Base-by-base conservation (phyloP, 768 basidiomycete species). In the Lactarius quietus region DNA sequence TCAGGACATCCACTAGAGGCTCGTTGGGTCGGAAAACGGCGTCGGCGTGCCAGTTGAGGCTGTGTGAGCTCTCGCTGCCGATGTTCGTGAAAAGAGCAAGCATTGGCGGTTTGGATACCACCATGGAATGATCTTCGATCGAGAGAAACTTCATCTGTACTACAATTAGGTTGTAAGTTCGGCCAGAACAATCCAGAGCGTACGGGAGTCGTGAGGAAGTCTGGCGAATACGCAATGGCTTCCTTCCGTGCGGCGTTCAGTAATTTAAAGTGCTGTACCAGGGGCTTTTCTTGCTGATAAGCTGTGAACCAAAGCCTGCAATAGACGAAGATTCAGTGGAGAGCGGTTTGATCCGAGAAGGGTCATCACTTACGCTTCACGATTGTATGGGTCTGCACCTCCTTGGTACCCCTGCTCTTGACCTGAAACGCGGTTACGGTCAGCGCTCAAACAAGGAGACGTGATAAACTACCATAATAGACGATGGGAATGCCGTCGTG, bases 291-390 rank as follows among this genome's bases (percentile, higher is more conserved):
- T 23, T 80, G 78, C 33, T 75, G 73, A 71, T 86, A 89, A 31
- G 77, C 81, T 5, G 84, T 81, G 8, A 81, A 76, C 88, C 88
- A 89, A 31, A 88, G 78, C 9, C 86, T 86, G 55, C 3, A 58
- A n/a, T 38, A n/a, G 48, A 12, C 14, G 6, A 18, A 35, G 15
- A 14, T n/a, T 59, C 1, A 61, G 41, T 10, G 26, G 6, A 6
- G 33, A 20, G n/a, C 36, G n/a, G 38, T n/a, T 18, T 6, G n/a
- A 15, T 43, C 14, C 20, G 23, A 39, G 8, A 23, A 23, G 38
- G 15, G 6, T 12, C 6, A 73, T 76, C 14, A 3, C 64, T 57
- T 63, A 81, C 81, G 84, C 79, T 70, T 84, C 83, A 65, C 83
- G 83, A 71, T 84, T 84, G 23, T 70, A 72, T 0, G 83, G 83